Conservation (phyloP, 2,329 filamentous ascomycete genomes). For the Bipolaris zeicola region DNA sequence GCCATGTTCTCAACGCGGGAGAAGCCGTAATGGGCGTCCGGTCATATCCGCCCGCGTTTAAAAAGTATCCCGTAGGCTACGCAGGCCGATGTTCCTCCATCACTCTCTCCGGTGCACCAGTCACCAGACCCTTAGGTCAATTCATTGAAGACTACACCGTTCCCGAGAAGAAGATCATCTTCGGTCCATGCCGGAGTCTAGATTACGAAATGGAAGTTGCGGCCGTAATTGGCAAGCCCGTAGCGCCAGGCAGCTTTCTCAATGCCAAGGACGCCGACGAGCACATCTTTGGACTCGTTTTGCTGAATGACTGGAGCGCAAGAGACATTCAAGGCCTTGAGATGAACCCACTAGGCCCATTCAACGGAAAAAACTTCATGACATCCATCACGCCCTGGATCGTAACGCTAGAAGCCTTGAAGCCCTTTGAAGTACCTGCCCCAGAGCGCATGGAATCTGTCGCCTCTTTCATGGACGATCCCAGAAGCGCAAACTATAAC, state of each 20-base stretch:
- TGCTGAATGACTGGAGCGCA: slow-evolving; percentile 68
- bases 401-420: slow-evolving; percentile 64
- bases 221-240: slow-evolving; percentile 51
- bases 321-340: slow-evolving; percentile 67
- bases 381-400: slow-evolving; percentile 68
- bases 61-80: slow-evolving; percentile 56
- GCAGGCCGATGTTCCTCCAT: slow-evolving; percentile 62
- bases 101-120: slow-evolving; percentile 54
- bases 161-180: slow-evolving; percentile 58
- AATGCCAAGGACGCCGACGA: slow-evolving; percentile 53
- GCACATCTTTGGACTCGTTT: slow-evolving; percentile 67
- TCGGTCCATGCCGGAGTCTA: slow-evolving; percentile 49
- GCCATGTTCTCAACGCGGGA: slow-evolving; percentile 60
- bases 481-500: slow-evolving; percentile 29
- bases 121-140: slow-evolving; percentile 34
- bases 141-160: slow-evolving; percentile 30
- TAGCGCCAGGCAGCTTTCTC: slow-evolving; percentile 48
- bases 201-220: slow-evolving; percentile 60
- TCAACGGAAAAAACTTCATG: slow-evolving; percentile 66
- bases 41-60: slow-evolving; percentile 34
- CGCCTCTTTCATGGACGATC: slow-evolving; percentile 34
- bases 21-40: slow-evolving; percentile 34
- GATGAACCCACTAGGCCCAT: slow-evolving; percentile 65
- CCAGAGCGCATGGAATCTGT: slow-evolving; percentile 29
- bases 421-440: slow-evolving; percentile 36